Evolutionary conservation across 129 eudicot genomes (phyloP).

Genomic region (Ambrosia trifida): DNA sequence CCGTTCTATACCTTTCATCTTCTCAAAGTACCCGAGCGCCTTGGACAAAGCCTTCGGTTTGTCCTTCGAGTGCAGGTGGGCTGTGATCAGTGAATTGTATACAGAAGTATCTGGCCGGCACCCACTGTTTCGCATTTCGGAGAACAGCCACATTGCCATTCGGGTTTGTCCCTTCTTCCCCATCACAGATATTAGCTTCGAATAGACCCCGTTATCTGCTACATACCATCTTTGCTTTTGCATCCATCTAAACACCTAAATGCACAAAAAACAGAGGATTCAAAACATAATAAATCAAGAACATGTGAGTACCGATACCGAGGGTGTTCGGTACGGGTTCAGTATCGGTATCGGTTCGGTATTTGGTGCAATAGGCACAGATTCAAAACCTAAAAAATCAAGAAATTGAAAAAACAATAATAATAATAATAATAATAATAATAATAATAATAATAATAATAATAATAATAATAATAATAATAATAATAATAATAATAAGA

Average conservation of each 20-base stretch:
- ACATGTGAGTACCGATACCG: neutral
- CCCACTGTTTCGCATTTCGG: too few relatives aligned
- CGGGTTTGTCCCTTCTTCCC: constrained; percentile 92
- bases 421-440: too few relatives aligned
- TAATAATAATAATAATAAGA: too few relatives aligned
- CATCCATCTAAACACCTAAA: constrained; percentile 46
- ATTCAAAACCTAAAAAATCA: too few relatives aligned
- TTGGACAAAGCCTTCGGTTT: constrained; percentile 76
- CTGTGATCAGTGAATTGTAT: constrained; percentile 82
- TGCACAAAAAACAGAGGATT: neutral
- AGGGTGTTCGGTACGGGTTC: too few relatives aligned
- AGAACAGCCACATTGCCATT: too few relatives aligned
- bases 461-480: too few relatives aligned
- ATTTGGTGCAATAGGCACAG: neutral
- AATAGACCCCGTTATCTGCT: constrained; percentile 90
- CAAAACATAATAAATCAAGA: neutral
- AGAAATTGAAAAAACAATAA: too few relatives aligned
- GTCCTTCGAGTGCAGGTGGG: constrained; percentile 85
- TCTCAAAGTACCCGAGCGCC: constrained; percentile 75
- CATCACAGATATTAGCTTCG: constrained; percentile 88
- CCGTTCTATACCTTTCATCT: constrained; percentile 86
- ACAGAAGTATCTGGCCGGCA: constrained; percentile 93
- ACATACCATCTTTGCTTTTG: too few relatives aligned
- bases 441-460: too few relatives aligned
- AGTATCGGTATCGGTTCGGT: too few relatives aligned